Conservation (phyloP, 106 monocot genomes). For the Dendrobium chrysotoxum region DNA sequence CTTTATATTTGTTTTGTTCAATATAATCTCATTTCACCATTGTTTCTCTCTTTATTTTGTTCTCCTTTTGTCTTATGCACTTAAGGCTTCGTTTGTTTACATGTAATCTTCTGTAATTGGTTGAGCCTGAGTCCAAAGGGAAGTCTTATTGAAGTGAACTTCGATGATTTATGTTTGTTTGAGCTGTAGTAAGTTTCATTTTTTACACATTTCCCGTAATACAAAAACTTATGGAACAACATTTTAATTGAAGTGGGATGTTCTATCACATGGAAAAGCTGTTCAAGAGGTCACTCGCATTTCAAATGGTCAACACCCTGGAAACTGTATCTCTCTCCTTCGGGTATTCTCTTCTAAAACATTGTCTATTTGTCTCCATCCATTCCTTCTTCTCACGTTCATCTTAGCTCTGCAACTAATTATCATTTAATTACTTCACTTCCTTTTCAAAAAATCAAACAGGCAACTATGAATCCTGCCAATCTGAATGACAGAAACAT, state of each 20-base stretch:
- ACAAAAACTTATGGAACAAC: not conserved
- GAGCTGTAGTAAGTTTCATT: too few species aligned
- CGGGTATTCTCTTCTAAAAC: constrained; percentile 22
- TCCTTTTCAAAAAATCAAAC: not conserved
- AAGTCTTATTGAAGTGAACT: too few species aligned
- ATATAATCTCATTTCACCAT: not conserved
- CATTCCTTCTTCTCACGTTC: not conserved
- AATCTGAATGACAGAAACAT: constrained; percentile 55
- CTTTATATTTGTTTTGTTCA: too few species aligned
- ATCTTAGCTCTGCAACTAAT: not conserved
- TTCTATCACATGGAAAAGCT: constrained; percentile 46
- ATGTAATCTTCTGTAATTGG: too few species aligned
- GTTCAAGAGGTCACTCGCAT: constrained; percentile 57
- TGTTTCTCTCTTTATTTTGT: not conserved
- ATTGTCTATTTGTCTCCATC: not conserved
- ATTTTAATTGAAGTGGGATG: constrained; percentile 61
- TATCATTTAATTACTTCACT: too few species aligned
- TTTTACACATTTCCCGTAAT: too few species aligned
- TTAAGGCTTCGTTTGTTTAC: not conserved
- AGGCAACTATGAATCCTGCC: not conserved
- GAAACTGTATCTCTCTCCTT: constrained; percentile 58
- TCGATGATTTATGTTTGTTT: too few species aligned
- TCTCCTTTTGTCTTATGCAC: not conserved
- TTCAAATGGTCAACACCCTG: constrained; percentile 30
- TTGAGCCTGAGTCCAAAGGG: too few species aligned